Conservation (phyloP, 2,329 filamentous ascomycete genomes). For the Calonectria ilicicola region DNA sequence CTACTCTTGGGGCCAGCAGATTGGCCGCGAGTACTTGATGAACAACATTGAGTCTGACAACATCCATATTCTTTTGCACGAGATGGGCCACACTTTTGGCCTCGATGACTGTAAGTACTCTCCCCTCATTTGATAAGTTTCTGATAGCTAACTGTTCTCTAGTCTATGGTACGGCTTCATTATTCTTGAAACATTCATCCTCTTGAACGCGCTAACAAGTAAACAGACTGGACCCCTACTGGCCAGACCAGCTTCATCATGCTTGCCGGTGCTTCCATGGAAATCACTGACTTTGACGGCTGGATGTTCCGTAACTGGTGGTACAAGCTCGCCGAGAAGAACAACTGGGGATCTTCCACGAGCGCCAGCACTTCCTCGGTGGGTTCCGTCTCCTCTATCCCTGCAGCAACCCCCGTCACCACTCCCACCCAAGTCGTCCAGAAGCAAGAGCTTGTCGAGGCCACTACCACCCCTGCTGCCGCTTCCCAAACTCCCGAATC, state of each 20-base stretch:
- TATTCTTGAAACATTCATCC: too few species aligned
- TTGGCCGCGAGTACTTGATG: constrained; percentile 59
- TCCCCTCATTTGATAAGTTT: too few species aligned
- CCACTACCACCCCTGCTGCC: neutral
- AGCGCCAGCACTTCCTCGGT: neutral
- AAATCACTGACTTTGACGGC: constrained; percentile 60
- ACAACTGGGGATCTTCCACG: constrained; percentile 35
- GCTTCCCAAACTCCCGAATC: neutral
- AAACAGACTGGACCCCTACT: constrained; percentile 57
- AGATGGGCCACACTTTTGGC: constrained; percentile 57
- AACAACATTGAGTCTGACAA: constrained; percentile 49
- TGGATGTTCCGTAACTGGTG: constrained; percentile 63
- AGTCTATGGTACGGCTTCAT: constrained; percentile 28
- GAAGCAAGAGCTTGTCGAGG: constrained; percentile 1
- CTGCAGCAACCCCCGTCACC: neutral
- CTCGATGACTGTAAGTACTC: constrained; percentile 51
- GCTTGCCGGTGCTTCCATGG: constrained; percentile 54
- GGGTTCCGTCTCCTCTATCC: neutral
- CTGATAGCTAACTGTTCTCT: constrained; percentile 7
- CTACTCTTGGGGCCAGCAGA: constrained; percentile 59
- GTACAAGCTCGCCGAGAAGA: constrained; percentile 46
- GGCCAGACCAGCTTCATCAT: constrained; percentile 59
- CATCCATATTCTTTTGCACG: constrained; percentile 59
- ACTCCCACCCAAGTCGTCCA: neutral
- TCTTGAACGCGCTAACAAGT: constrained; percentile 9